These are phyloP conservation scores for Hypoxylon intermedium DNA, from an alignment of 495 filamentous ascomycete species.

Conservation along the genomic window DNA sequence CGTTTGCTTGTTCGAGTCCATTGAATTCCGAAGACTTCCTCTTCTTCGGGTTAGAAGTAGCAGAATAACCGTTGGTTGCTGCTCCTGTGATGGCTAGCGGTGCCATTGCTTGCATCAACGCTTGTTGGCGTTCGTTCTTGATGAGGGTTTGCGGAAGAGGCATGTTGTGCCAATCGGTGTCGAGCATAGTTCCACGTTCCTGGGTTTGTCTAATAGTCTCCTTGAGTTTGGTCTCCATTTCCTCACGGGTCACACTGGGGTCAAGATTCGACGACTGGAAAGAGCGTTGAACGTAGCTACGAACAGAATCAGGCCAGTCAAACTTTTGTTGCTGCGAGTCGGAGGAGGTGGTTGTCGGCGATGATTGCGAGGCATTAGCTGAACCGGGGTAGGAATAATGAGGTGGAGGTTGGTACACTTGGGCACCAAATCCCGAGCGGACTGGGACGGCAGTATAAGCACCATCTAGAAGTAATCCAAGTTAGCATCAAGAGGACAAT, in stretches of 20 bases:
- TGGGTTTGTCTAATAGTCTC: slow-evolving; percentile 82
- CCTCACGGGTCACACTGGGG: slow-evolving; percentile 65
- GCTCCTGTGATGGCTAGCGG: slow-evolving; percentile 11
- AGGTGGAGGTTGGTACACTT: slow-evolving; percentile 45
- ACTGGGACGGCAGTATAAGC: slow-evolving; percentile 62
- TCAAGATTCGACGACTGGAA: slow-evolving; percentile 76
- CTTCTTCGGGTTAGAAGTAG: slow-evolving; percentile 63
- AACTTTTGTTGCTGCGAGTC: slow-evolving; percentile 63
- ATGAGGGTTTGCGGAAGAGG: slow-evolving; percentile 90
- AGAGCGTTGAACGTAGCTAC: slow-evolving; percentile 81
- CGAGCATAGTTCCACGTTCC: slow-evolving; percentile 69
- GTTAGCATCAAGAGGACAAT: slow-evolving; percentile 39
- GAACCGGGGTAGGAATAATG: slow-evolving; percentile 39
- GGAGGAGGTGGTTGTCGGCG: slow-evolving; percentile 31
- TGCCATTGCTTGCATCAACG: slow-evolving; percentile 36
- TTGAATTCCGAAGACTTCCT: slow-evolving; percentile 76
- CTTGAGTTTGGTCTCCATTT: slow-evolving; percentile 86
- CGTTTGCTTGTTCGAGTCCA: slow-evolving; percentile 45
- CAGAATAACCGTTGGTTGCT: slow-evolving; percentile 19
- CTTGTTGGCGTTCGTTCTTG: slow-evolving; percentile 68
- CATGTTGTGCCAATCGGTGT: slow-evolving; percentile 80
- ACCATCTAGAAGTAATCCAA: slow-evolving; percentile 40
- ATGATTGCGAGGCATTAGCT: slow-evolving; percentile 41
- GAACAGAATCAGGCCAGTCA: slow-evolving; percentile 78
- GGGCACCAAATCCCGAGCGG: slow-evolving; percentile 51